A percentile compares a stretch with the other conserved stretches of the same genome.
Conservation (phyloP, 331 rosid genomes). For the Cydonia oblonga region DNA sequence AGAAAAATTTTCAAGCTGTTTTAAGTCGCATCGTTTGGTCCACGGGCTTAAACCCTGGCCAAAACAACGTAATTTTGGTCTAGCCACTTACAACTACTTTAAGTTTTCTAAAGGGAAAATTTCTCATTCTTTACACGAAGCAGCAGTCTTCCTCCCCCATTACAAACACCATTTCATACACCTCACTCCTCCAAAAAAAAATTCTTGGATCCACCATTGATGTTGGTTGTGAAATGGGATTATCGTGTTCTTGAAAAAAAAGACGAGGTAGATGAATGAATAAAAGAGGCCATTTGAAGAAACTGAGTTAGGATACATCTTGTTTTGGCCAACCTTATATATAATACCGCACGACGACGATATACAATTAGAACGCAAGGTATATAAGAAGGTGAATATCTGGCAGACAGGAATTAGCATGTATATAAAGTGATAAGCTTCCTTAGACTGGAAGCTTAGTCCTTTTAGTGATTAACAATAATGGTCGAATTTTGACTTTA, state of each 20-base stretch:
- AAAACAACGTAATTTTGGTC: neutral
- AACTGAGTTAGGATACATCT: neutral
- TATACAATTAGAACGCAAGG: neutral
- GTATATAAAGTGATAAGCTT: neutral
- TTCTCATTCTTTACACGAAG: too few relatives aligned
- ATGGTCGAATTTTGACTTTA: neutral
- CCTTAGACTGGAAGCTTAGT: constrained; percentile 5
- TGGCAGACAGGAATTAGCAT: neutral
- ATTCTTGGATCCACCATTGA: neutral
- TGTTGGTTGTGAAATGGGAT: neutral
- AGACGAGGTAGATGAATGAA: neutral
- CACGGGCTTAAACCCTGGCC: neutral
- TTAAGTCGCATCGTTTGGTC: neutral
- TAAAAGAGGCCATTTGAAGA: neutral
- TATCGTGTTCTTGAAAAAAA: neutral
- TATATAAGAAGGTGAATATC: neutral
- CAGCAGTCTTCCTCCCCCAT: neutral
- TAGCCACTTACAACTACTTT: neutral
- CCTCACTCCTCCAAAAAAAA: neutral
- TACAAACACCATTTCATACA: neutral
- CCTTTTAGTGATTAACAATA: neutral
- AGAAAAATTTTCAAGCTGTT: neutral
- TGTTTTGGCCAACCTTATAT: neutral
- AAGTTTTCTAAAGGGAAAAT: too few relatives aligned
- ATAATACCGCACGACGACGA: neutral